Evolutionary conservation across 345 rosid species (phyloP).

Genomic region (Citrus sinensis): DVS_A1.0 CM039164.1:26010501-26011000

Average conservation of each 20-base stretch:
- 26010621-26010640: conserved; percentile 60
- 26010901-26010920: not conserved
- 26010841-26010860: not conserved
- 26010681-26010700: conserved; percentile 49
- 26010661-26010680: conserved; percentile 81
- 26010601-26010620: conserved; percentile 53
- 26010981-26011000: not conserved
- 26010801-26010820: not conserved
- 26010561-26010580: conserved; percentile 54
- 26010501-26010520: conserved; percentile 1
- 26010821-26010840: not conserved
- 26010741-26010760: conserved; percentile 3
- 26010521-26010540: conserved; percentile 58
- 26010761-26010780: not conserved
- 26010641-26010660: conserved; percentile 70
- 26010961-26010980: not conserved
- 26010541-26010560: conserved; percentile 60
- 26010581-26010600: conserved; percentile 45
- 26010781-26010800: not conserved
- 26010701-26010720: not conserved
- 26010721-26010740: not conserved
- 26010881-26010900: not conserved
- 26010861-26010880: not conserved
- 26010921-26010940: not conserved
- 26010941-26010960: not conserved